These are phyloP conservation scores for Metschnikowia continentalis DNA, from an alignment of 805 yeast genomes.

Conservation along the genomic window DNA sequence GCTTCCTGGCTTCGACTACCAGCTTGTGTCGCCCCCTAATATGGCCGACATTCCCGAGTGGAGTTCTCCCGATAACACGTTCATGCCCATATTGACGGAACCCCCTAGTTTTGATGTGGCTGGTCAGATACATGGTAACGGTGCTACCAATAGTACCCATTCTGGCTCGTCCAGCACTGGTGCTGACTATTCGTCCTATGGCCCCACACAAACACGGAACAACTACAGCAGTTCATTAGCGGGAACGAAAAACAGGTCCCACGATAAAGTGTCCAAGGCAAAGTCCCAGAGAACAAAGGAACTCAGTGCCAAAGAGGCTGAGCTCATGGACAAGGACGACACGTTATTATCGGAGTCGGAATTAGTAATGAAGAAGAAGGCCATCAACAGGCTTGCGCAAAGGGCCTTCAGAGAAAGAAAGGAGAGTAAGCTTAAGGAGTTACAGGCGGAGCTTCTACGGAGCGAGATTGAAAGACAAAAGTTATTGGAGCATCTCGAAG, in stretches of 20 bases:
- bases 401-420: constrained; percentile 81
- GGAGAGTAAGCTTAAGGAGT: constrained; percentile 65
- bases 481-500: constrained; percentile 47
- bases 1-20: constrained; percentile 1
- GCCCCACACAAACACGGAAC: background rate
- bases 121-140: background rate
- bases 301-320: constrained; percentile 32
- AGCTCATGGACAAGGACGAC: constrained; percentile 35
- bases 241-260: background rate
- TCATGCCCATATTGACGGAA: background rate
- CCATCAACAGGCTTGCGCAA: constrained; percentile 84
- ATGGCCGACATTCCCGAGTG: constrained; percentile 4
- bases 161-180: background rate
- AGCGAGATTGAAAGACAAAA: constrained; percentile 53
- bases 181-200: background rate
- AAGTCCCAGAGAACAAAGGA: constrained; percentile 6
- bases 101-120: background rate
- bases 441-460: constrained; percentile 53
- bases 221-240: background rate
- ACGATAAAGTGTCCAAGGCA: background rate
- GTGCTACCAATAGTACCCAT: background rate
- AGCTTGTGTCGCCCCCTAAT: constrained; percentile 3
- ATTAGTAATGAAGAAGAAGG: constrained; percentile 56
- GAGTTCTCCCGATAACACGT: background rate
- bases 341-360: constrained; percentile 37